Percentiles rank a stretch among this genome's conserved stretches.
Conservation (phyloP, 345 rosid species). For the Noccaea bulbosa region DNA sequence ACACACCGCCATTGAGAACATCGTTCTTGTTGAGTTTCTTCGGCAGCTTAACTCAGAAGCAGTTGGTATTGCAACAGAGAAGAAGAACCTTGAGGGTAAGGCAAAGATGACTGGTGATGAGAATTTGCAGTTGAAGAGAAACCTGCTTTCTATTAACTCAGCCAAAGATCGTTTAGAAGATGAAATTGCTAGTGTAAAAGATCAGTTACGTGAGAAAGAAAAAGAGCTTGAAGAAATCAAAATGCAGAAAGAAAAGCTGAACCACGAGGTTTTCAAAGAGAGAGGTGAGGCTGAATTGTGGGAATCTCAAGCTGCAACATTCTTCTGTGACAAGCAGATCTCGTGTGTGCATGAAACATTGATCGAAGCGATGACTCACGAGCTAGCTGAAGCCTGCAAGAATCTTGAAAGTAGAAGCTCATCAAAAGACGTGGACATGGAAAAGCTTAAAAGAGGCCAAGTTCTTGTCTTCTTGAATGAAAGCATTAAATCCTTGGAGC, state of each 20-base stretch:
- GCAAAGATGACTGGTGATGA: slow-evolving; percentile 39
- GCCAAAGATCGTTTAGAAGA: slow-evolving; percentile 47
- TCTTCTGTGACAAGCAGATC: slow-evolving; percentile 55
- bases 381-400: slow-evolving; percentile 53
- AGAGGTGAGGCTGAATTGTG: slow-evolving; percentile 53
- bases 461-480: slow-evolving; percentile 59
- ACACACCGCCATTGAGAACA: slow-evolving; percentile 53
- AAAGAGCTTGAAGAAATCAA: slow-evolving; percentile 54
- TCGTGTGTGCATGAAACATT: slow-evolving; percentile 55
- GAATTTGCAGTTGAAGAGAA: slow-evolving; percentile 48
- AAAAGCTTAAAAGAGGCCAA: slow-evolving; percentile 58
- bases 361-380: slow-evolving; percentile 59
- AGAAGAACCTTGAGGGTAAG: slow-evolving; percentile 52
- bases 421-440: slow-evolving; percentile 50
- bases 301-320: slow-evolving; percentile 62
- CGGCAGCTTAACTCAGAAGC: slow-evolving; percentile 64
- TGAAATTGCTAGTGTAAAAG: slow-evolving; percentile 49
- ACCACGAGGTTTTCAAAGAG: slow-evolving; percentile 50
- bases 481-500: slow-evolving; percentile 66
- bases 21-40: slow-evolving; percentile 62
- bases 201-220: slow-evolving; percentile 49
- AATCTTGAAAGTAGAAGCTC: slow-evolving; percentile 46
- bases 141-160: slow-evolving; percentile 45
- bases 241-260: slow-evolving; percentile 54
- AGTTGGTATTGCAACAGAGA: slow-evolving; percentile 53